Conservation (phyloP, 2,329 filamentous ascomycete genomes). For the Hirsutella rhossiliensis region DNA sequence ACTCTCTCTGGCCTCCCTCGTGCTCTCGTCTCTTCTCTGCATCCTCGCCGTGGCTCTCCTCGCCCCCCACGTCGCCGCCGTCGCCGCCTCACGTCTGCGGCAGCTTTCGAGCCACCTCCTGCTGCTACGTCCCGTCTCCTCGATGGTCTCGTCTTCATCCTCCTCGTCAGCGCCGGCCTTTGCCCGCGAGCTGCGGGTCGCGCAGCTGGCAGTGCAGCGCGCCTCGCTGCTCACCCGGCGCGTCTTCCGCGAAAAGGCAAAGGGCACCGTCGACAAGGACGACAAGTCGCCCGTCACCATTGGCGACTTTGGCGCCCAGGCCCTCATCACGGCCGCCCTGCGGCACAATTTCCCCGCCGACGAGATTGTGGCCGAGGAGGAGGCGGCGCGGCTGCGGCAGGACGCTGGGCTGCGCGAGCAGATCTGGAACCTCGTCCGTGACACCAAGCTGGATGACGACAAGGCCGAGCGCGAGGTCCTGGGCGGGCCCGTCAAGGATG, state of each 20-base stretch:
- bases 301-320: constrained; percentile 95
- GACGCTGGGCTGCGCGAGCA: constrained; percentile 53
- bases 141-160: too few species aligned
- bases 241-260: constrained; percentile 67
- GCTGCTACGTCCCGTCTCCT: too few species aligned
- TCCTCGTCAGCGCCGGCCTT: constrained; percentile 32
- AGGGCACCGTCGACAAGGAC: constrained; percentile 81
- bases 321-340: constrained; percentile 85
- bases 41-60: too few species aligned
- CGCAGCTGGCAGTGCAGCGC: constrained; percentile 80
- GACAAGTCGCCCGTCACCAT: constrained; percentile 96
- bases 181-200: constrained; percentile 67
- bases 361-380: constrained; percentile 90
- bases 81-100: too few species aligned
- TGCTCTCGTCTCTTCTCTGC: too few species aligned
- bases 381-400: constrained; percentile 66
- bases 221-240: constrained; percentile 43
- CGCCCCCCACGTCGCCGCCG: too few species aligned
- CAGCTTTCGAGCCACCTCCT: too few species aligned
- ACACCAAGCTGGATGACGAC: constrained; percentile 51
- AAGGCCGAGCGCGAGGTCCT: constrained; percentile 47
- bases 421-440: constrained; percentile 74
- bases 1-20: too few species aligned
- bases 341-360: constrained; percentile 82
- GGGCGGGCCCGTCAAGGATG: constrained; percentile 55